Conservation (phyloP, 2,329 filamentous ascomycete species). For the Pestalotiopsis sp. region DNA sequence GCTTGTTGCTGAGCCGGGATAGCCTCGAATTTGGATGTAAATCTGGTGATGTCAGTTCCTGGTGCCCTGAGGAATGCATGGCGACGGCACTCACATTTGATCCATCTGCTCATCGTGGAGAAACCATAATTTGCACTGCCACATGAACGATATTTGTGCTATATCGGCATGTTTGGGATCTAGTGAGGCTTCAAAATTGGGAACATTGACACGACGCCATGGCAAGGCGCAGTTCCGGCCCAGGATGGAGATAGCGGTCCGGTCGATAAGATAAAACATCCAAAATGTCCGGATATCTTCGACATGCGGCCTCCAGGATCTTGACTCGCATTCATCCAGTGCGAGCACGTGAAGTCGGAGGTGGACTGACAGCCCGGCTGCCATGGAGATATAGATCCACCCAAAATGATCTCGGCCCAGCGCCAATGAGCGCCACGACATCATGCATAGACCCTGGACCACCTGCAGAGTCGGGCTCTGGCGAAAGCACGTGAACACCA, state of each 20-base stretch:
- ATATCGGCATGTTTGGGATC: conserved; percentile 16
- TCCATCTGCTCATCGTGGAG: conserved; percentile 22
- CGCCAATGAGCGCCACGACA: conserved; percentile 20
- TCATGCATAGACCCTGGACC: conserved; percentile 20
- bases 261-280: conserved; percentile 23
- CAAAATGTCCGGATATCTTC: conserved; percentile 20
- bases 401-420: conserved; percentile 20
- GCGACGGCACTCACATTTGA: conserved; percentile 16
- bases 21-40: conserved; percentile 18
- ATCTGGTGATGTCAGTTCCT: conserved; percentile 6
- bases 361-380: conserved; percentile 20
- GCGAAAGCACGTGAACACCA: conserved; percentile 19
- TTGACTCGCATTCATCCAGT: conserved; percentile 18
- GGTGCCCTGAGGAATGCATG: neutral
- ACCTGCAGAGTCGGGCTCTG: conserved; percentile 17
- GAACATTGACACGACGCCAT: conserved; percentile 20
- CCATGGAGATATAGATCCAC: conserved; percentile 22
- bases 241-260: conserved; percentile 20
- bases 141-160: conserved; percentile 18
- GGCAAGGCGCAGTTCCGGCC: conserved; percentile 21
- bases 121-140: conserved; percentile 23
- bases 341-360: conserved; percentile 20
- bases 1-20: conserved; percentile 20
- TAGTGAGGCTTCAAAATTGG: conserved; percentile 17
- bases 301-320: conserved; percentile 18